Percentiles rank a stretch among this genome's conserved stretches.
phyloP scores from a whole-genome alignment of 2,329 filamentous ascomycete genomes.

The Talaromyces pinophilus region DNA sequence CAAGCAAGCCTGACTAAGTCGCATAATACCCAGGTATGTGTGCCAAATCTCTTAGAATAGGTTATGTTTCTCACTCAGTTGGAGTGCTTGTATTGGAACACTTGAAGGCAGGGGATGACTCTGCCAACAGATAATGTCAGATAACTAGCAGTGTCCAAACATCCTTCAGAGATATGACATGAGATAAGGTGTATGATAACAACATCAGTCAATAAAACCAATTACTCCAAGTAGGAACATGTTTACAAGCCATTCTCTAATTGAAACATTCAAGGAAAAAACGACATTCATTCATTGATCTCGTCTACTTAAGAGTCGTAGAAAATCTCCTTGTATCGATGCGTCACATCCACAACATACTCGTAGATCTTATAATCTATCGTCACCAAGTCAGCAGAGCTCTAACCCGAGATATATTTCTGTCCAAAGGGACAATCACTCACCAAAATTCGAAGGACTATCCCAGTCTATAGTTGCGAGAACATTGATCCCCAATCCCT shows the following conservation, averaged over 20 bases:
- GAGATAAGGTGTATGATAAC: background rate
- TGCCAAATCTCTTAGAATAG: background rate
- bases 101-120: background rate
- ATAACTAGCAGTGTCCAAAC: background rate
- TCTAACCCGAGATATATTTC: background rate
- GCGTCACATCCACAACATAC: conserved; percentile 81
- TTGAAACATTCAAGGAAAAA: background rate
- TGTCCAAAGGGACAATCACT: conserved; percentile 24
- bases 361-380: conserved; percentile 74
- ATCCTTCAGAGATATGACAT: background rate
- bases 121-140: background rate
- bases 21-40: background rate
- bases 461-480: conserved; percentile 48
- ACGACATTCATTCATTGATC: background rate
- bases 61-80: background rate
- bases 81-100: background rate
- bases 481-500: conserved; percentile 46
- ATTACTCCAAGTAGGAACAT: background rate
- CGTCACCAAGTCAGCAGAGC: conserved; percentile 5
- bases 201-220: background rate
- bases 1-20: no score
- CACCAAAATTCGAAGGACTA: conserved; percentile 43
- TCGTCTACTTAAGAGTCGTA: conserved; percentile 54
- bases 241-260: conserved; percentile 14
- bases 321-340: conserved; percentile 79